phyloP scores from a whole-genome alignment of 345 rosid genomes.

The Boechera retrofracta region DNA sequence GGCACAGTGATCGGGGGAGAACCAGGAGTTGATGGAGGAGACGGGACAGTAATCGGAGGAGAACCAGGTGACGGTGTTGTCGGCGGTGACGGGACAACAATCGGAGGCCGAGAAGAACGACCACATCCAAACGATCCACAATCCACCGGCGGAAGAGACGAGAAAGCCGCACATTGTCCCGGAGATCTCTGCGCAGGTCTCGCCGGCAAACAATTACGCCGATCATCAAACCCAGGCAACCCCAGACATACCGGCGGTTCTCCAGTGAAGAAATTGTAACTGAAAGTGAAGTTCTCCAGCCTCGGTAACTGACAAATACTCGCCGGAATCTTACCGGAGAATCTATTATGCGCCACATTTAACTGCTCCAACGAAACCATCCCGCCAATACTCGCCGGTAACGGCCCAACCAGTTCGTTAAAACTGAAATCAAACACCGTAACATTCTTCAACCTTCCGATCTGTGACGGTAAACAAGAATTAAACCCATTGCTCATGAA shows the following conservation, averaged over 20 bases:
- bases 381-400: constrained; percentile 62
- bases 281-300: constrained; percentile 67
- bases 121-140: constrained; percentile 73
- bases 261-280: constrained; percentile 77
- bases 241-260: constrained; percentile 68
- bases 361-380: constrained; percentile 78
- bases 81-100: constrained; percentile 71
- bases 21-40: constrained; percentile 6
- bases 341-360: constrained; percentile 71
- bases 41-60: neutral
- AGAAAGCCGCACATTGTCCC: constrained; percentile 65
- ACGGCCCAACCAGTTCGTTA: constrained; percentile 62
- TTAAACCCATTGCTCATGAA: constrained; percentile 69
- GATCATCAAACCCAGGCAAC: constrained; percentile 58
- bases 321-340: constrained; percentile 69
- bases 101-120: constrained; percentile 66
- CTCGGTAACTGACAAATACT: constrained; percentile 67
- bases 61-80: constrained; percentile 55
- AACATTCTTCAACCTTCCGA: constrained; percentile 61
- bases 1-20: neutral
- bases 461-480: constrained; percentile 70
- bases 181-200: constrained; percentile 74
- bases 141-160: constrained; percentile 56
- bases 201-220: constrained; percentile 63
- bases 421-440: constrained; percentile 78